Percentiles rank a stretch among this genome's conserved stretches.
Conservation (phyloP, 2,329 filamentous ascomycete species). For the Ophiostoma ulmi region DNA sequence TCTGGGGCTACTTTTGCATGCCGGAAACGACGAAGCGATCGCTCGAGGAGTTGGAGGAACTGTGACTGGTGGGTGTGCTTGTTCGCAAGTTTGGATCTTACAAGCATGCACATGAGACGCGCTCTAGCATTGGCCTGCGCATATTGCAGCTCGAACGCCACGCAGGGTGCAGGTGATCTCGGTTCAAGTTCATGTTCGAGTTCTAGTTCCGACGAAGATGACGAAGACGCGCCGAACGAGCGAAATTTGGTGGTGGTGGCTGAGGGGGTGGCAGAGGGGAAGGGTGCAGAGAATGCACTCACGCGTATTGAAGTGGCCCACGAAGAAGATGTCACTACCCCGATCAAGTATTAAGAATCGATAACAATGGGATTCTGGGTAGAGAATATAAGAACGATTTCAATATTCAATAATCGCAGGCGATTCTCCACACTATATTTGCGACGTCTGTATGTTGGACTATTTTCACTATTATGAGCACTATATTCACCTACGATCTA, state of each 20-base stretch:
- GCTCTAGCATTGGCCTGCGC: not conserved
- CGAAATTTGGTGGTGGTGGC: not conserved
- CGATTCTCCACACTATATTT: not conserved
- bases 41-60: not conserved
- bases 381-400: not conserved
- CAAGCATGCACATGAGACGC: not conserved
- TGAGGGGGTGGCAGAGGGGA: not conserved
- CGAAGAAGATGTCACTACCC: not conserved
- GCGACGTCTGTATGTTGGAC: not conserved
- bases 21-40: not conserved
- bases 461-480: not conserved
- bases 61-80: not conserved
- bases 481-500: no score
- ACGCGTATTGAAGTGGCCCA: not conserved
- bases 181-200: not conserved
- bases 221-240: not conserved
- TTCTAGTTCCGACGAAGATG: not conserved
- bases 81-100: not conserved
- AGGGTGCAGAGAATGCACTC: not conserved
- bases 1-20: not conserved
- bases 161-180: not conserved
- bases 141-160: not conserved
- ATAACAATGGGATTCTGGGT: not conserved
- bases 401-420: not conserved
- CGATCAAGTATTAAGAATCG: slow-evolving; percentile 4